A percentile compares a stretch with the other conserved stretches of the same genome.
Conservation (phyloP, 495 filamentous ascomycete genomes). For the Bathelium albidoporum region DNA sequence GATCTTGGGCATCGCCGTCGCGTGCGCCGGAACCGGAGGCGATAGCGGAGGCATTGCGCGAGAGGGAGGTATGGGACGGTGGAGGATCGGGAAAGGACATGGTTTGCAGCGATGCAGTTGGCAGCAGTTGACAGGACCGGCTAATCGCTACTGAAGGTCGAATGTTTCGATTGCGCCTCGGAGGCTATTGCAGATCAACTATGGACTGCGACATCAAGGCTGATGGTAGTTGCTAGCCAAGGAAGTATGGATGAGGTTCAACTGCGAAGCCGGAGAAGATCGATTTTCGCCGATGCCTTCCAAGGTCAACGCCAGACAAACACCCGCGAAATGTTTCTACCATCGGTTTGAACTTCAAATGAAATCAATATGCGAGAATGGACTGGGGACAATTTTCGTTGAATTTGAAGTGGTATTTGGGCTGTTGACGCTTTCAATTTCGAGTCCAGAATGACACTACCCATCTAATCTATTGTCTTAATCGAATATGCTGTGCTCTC, state of each 20-base stretch:
- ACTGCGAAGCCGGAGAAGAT: not conserved
- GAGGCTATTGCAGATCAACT: not conserved
- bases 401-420: no score
- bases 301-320: no score
- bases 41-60: not conserved
- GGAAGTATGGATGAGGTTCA: not conserved
- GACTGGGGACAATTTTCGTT: not conserved
- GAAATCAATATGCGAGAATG: not conserved
- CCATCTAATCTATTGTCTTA: not conserved
- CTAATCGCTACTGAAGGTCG: not conserved
- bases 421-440: no score
- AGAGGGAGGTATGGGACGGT: not conserved
- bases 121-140: not conserved
- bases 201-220: not conserved
- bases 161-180: not conserved
- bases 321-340: no score
- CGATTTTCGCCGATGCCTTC: not conserved
- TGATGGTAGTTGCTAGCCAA: not conserved
- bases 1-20: not conserved
- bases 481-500: not conserved
- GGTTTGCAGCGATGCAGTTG: not conserved
- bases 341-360: no score
- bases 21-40: not conserved
- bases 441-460: no score
- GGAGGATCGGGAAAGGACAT: not conserved